Conservation (phyloP, 2,329 filamentous ascomycete species). For the Penicillium sp. region DNA sequence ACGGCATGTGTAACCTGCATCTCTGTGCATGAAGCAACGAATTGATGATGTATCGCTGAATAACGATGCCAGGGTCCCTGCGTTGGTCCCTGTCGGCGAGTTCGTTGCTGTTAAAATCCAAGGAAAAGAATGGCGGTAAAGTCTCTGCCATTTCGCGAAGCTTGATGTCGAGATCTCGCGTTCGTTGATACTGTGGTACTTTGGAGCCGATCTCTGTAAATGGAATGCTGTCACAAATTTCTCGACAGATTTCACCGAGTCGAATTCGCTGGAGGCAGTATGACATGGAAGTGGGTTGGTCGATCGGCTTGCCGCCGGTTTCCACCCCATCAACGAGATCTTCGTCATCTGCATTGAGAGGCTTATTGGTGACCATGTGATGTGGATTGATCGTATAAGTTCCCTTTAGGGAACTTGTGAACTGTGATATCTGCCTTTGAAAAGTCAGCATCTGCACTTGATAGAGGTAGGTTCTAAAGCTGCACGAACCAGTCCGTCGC, state of each 20-base stretch:
- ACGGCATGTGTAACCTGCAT: slow-evolving; percentile 39
- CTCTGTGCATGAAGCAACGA: slow-evolving; percentile 35
- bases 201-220: slow-evolving; percentile 17
- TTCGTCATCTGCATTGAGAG: slow-evolving; percentile 36
- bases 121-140: slow-evolving; percentile 34
- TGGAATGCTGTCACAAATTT: slow-evolving; percentile 34
- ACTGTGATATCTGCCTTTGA: slow-evolving; percentile 29
- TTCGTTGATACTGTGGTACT: slow-evolving; percentile 24
- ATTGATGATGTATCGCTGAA: slow-evolving; percentile 36
- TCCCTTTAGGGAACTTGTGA: slow-evolving; percentile 34
- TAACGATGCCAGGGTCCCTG: slow-evolving; percentile 17
- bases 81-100: slow-evolving; percentile 7
- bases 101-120: slow-evolving; percentile 11
- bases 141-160: slow-evolving; percentile 29
- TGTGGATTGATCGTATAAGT: slow-evolving; percentile 35
- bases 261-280: slow-evolving; percentile 37
- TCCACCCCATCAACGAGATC: slow-evolving; percentile 30
- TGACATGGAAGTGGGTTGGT: slow-evolving; percentile 37
- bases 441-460: neutral
- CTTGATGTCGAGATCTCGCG: slow-evolving; percentile 34
- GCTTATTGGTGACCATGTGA: slow-evolving; percentile 39
- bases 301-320: slow-evolving; percentile 15
- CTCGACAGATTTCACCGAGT: slow-evolving; percentile 36
- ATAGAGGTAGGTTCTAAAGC: neutral
- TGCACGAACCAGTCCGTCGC: slow-evolving; percentile 35